A percentile compares a stretch with the other conserved stretches of the same genome.
Evolutionary conservation across 2,329 filamentous ascomycete species (phyloP).

Genomic region (Monilinia polystroma): DNA sequence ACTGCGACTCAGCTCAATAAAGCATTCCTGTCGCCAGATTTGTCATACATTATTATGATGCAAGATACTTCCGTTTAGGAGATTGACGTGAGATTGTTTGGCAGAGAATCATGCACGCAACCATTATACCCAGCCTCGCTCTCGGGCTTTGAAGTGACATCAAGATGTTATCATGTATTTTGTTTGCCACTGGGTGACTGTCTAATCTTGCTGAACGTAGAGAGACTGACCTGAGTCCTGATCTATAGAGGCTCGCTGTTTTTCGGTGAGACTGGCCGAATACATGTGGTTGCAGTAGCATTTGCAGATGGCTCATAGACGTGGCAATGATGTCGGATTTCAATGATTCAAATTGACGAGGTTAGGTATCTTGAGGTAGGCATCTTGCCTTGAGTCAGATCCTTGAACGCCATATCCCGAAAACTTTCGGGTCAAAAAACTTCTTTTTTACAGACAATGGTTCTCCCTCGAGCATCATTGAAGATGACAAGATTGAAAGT

Average conservation of each 20-base stretch:
- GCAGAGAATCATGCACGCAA: not conserved
- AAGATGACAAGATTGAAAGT: not conserved
- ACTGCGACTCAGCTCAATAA: conserved; percentile 6
- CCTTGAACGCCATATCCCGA: too few relatives aligned
- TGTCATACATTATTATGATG: not conserved
- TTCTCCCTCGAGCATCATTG: too few relatives aligned
- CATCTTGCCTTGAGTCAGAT: not conserved
- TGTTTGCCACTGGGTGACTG: not conserved
- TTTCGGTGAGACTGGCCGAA: not conserved
- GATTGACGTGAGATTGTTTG: not conserved
- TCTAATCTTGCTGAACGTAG: not conserved
- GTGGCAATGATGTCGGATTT: not conserved
- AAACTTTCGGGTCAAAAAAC: too few relatives aligned
- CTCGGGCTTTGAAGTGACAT: not conserved
- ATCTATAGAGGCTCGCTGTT: not conserved
- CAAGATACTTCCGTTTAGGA: not conserved
- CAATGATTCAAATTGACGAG: conserved; percentile 1
- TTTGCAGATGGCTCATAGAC: not conserved
- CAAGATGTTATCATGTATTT: not conserved
- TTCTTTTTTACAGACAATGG: too few relatives aligned
- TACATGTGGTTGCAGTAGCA: conserved; percentile 2
- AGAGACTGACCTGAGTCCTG: conserved; percentile 3
- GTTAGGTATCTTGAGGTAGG: too few relatives aligned
- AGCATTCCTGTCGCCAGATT: conserved; percentile 7
- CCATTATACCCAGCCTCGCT: not conserved